A percentile compares a stretch with the other conserved stretches of the same genome.
Evolutionary conservation across 148 eudicot genomes (phyloP).

Genomic region (Nepenthes gracilis): DNA sequence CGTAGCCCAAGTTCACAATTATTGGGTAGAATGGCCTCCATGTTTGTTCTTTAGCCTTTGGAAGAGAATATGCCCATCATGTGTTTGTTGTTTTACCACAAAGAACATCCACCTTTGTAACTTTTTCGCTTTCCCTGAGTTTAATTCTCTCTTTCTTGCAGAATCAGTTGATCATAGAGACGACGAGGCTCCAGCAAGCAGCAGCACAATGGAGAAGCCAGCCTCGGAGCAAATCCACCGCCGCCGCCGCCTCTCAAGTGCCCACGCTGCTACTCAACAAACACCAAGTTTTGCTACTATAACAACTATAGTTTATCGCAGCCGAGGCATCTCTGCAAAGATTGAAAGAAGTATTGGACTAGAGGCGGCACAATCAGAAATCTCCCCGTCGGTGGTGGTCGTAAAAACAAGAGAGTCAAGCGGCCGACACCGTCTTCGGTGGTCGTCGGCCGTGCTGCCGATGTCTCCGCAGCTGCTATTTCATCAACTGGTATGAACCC

Average conservation of each 20-base stretch:
- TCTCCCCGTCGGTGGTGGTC: slow-evolving; percentile 15
- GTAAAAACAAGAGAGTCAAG: slow-evolving; percentile 24
- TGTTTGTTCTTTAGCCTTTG: no score
- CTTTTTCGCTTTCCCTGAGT: no score
- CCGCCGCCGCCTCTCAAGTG: slow-evolving; percentile 26
- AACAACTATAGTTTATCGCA: slow-evolving; percentile 35
- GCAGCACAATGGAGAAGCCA: not conserved
- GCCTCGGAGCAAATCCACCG: not conserved
- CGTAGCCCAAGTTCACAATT: no score
- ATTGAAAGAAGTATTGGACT: slow-evolving; percentile 29
- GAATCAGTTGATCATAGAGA: no score
- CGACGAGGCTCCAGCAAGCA: no score
- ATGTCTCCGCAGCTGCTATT: not conserved
- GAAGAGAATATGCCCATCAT: no score
- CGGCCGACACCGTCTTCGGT: slow-evolving; percentile 7
- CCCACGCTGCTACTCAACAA: slow-evolving; percentile 40
- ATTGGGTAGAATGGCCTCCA: no score
- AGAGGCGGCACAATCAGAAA: slow-evolving; percentile 27
- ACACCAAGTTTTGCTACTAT: slow-evolving; percentile 24
- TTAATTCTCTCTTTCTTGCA: no score
- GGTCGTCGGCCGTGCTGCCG: no score
- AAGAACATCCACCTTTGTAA: no score
- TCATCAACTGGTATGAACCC: not conserved
- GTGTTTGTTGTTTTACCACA: no score
- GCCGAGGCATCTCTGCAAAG: slow-evolving; percentile 31